Percentiles rank a stretch among this genome's conserved stretches.
Conservation (phyloP, 108 stramenopile genomes). For the Pseudonitzschia multiseries region DNA sequence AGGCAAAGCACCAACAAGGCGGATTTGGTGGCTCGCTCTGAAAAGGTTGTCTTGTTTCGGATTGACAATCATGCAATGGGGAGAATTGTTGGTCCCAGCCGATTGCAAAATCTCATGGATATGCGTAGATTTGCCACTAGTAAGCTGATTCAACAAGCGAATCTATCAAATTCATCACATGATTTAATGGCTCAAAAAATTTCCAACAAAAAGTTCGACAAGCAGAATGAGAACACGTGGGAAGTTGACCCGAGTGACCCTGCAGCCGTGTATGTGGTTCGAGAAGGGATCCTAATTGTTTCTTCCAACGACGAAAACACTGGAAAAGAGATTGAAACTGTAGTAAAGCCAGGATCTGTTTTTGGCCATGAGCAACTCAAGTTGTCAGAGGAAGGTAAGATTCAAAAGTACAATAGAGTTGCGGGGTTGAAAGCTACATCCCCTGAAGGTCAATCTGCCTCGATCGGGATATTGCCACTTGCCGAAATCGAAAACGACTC, state of each 20-base stretch:
- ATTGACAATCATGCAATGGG: constrained; percentile 52
- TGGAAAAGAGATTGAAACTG: constrained; percentile 12
- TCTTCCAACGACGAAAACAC: constrained; percentile 26
- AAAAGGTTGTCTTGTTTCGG: constrained; percentile 36
- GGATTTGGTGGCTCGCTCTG: constrained; percentile 17
- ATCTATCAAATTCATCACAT: constrained; percentile 39
- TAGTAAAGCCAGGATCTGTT: constrained; percentile 33
- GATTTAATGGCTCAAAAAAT: constrained; percentile 48
- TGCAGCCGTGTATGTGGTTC: constrained; percentile 58
- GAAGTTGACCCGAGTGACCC: constrained; percentile 7
- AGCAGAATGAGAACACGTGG: constrained; percentile 23
- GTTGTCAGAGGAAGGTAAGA: background rate
- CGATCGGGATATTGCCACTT: constrained; percentile 18
- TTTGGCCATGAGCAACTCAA: constrained; percentile 64
- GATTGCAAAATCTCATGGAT: constrained; percentile 30
- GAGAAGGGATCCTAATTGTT: constrained; percentile 40
- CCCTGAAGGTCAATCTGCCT: constrained; percentile 1
- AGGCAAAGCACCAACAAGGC: background rate
- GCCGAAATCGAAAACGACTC: background rate
- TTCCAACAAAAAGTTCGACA: constrained; percentile 65
- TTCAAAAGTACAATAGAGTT: background rate
- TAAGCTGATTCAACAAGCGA: constrained; percentile 4
- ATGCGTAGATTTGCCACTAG: constrained; percentile 14
- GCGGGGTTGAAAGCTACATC: constrained; percentile 5
- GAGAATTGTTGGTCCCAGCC: constrained; percentile 40